Evolutionary conservation across 2,329 filamentous ascomycete species (phyloP).

Genomic region (Trichoderma sp.): DNA sequence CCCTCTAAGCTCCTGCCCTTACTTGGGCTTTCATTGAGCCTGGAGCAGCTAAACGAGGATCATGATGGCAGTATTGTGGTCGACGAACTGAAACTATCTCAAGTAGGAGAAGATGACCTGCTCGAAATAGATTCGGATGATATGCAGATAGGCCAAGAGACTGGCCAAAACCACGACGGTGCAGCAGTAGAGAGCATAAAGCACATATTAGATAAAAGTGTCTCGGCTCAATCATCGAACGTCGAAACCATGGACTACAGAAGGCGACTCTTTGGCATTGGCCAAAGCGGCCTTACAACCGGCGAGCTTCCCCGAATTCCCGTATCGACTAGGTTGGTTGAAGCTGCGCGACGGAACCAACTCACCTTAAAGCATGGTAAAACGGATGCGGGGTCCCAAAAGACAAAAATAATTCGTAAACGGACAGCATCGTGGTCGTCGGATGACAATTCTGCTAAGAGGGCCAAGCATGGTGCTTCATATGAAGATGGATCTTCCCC

Average conservation of each 20-base stretch:
- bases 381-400: not conserved
- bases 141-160: not conserved
- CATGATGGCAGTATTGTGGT: conserved; percentile 59
- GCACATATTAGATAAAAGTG: not conserved
- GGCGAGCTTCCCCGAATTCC: not conserved
- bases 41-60: conserved; percentile 44
- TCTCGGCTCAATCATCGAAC: not conserved
- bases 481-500: not conserved
- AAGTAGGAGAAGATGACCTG: conserved; percentile 49
- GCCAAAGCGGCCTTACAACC: conserved; percentile 1
- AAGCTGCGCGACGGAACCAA: conserved; percentile 7
- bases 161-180: not conserved
- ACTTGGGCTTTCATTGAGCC: conserved; percentile 49
- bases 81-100: conserved; percentile 63
- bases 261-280: not conserved
- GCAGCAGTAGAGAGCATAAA: not conserved
- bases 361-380: not conserved
- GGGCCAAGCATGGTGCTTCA: not conserved
- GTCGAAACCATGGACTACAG: not conserved
- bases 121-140: not conserved
- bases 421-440: not conserved
- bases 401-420: not conserved
- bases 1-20: conserved; percentile 63
- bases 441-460: not conserved
- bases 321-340: not conserved